These are phyloP conservation scores for Acacia acuminata DNA, from an alignment of 306 rosid genomes.

Conservation along the genomic window DNA sequence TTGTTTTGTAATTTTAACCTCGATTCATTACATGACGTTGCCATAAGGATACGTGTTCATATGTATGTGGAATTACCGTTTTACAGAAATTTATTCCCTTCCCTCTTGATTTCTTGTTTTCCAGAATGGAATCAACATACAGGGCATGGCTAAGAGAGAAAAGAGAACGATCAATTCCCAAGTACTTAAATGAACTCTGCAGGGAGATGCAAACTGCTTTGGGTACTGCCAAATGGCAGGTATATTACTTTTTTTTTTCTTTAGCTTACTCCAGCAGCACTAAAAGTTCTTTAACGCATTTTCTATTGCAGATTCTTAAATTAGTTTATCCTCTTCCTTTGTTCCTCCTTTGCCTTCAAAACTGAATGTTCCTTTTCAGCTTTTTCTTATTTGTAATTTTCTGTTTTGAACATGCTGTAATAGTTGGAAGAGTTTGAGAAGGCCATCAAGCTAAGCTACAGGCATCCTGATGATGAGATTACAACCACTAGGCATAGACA, in stretches of 20 bases:
- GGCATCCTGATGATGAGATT: constrained; percentile 58
- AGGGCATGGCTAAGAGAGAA: constrained; percentile 4
- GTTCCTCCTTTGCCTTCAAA: constrained; percentile 11
- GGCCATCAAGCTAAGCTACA: constrained; percentile 75
- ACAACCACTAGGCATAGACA: constrained; percentile 74
- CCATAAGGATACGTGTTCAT: neutral
- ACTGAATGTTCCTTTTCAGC: neutral
- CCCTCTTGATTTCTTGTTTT: neutral
- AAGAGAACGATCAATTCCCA: neutral
- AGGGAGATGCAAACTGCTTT: constrained; percentile 1
- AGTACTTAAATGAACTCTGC: neutral
- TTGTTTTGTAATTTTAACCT: neutral
- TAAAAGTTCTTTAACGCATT: neutral
- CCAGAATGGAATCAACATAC: neutral
- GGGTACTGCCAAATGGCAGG: constrained; percentile 17
- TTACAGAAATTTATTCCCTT: neutral
- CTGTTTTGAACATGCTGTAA: constrained; percentile 30
- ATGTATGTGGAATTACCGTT: neutral
- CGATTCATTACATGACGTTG: neutral
- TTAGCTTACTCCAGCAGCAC: neutral
- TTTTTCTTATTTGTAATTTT: constrained; percentile 22
- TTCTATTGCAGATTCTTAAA: neutral
- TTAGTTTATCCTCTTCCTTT: neutral
- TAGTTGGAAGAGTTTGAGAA: constrained; percentile 93
- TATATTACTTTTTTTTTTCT: neutral